phyloP scores from a whole-genome alignment of 129 eudicot genomes.

The Dittrichia graveolens region DNA sequence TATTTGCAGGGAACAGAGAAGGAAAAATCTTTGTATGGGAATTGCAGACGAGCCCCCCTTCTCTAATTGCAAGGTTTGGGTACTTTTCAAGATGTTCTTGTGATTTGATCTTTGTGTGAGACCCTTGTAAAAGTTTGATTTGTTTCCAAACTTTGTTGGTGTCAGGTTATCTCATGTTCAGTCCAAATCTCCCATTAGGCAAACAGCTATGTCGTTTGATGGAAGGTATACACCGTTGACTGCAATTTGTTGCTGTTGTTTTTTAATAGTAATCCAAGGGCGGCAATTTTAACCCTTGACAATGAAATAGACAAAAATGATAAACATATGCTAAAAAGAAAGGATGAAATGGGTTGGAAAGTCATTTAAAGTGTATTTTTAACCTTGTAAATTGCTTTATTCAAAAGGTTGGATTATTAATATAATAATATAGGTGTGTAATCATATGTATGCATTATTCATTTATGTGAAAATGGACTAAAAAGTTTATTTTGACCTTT shows the following conservation, averaged over 20 bases:
- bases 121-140: background rate
- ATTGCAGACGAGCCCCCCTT: constrained; percentile 87
- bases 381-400: background rate
- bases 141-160: constrained; percentile 22
- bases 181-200: constrained; percentile 91
- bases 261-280: too few relatives aligned
- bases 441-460: background rate
- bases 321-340: too few relatives aligned
- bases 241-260: background rate
- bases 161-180: constrained; percentile 83
- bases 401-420: background rate
- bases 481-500: too few relatives aligned
- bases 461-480: too few relatives aligned
- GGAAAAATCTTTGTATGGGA: constrained; percentile 98
- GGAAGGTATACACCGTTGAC: constrained; percentile 60
- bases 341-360: too few relatives aligned
- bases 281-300: too few relatives aligned
- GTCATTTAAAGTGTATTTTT: background rate
- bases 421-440: background rate
- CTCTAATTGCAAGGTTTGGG: constrained; percentile 75
- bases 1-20: constrained; percentile 80
- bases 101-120: background rate
- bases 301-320: too few relatives aligned
- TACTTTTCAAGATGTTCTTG: background rate
- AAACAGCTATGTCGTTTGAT: constrained; percentile 95